These are phyloP conservation scores for Escovopsis weberi DNA, from an alignment of 2,329 filamentous ascomycete species.

Conservation along the genomic window DNA sequence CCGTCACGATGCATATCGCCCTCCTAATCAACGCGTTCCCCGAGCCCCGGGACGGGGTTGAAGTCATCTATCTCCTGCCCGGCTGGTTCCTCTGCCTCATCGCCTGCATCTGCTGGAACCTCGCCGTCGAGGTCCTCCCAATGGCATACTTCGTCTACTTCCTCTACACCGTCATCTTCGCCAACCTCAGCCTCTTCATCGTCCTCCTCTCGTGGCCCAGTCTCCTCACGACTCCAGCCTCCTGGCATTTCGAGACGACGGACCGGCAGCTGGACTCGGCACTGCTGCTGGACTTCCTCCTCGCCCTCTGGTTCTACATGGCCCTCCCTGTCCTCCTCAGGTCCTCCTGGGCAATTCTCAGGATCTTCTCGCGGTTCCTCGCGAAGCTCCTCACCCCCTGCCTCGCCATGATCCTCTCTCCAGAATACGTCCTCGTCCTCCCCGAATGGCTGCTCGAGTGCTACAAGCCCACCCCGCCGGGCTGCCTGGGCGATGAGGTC, in stretches of 20 bases:
- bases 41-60: background rate
- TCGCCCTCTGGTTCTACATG: constrained; percentile 4
- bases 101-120: constrained; percentile 2
- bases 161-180: constrained; percentile 3
- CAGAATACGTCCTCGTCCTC: constrained; percentile 4
- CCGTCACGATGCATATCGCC: background rate
- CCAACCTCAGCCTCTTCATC: constrained; percentile 2
- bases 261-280: constrained; percentile 3
- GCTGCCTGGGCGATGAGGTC: constrained; percentile 1
- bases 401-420: constrained; percentile 1
- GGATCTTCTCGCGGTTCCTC: constrained; percentile 1
- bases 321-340: constrained; percentile 3
- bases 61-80: background rate
- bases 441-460: constrained; percentile 4
- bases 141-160: background rate
- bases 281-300: constrained; percentile 2
- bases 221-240: constrained; percentile 1
- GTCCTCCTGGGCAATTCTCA: constrained; percentile 1
- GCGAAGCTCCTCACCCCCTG: background rate
- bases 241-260: constrained; percentile 2
- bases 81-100: constrained; percentile 1
- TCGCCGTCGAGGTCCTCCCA: constrained; percentile 2
- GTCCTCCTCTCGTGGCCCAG: constrained; percentile 3
- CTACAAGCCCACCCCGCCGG: constrained; percentile 4
- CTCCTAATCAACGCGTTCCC: background rate